Base-by-base conservation (phyloP, 1,284 basidiomycete genomes). In the Moniliophthora roreri region DNA sequence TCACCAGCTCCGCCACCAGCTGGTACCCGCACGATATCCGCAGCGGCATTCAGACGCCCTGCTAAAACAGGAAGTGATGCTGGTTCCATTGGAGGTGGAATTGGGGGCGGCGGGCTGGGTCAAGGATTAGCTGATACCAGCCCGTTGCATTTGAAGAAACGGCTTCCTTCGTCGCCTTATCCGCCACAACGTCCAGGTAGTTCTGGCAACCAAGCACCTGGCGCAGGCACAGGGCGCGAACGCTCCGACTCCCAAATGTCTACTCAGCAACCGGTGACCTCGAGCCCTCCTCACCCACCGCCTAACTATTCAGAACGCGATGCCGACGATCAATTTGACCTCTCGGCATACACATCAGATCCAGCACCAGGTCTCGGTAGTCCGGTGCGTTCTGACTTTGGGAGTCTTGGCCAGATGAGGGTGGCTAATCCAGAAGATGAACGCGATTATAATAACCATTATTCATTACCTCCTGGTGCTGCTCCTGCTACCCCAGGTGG, bases 1-100 rank as follows among this genome's bases (percentile, higher is more conserved):
- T 42, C 40, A 5, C 36, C 54, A 58, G 55, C 44, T 56, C 64
- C 37, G 58, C 68, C n/a, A 68, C 65, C 60, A 66, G 72, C 45
- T 13, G 76, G 73, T 7, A 54, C 72, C 11, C 77, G 84, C 34
- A 91, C 81, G 39, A 89, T 91, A 52, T 82, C 86, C 1, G 88
- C 87, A 0, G 85, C 87, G 7, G 88, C 87, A 20, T 91, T 91
- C 69, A 80, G 80, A 63, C 73, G 85, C n/a, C 79, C 74, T 4
- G 69, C 73, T 5, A 75, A 77, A 45, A 68, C 67, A 37, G 62
- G 67, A 23, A 66, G 60, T 48, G 51, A 55, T 35, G 51, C 63
- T 57, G 48, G 45, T 32, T 48, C 18, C 16, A 16, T 40, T 32
- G 34, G 51, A 50, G 28, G 16, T 50, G 18, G 41, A 20, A 36